These are phyloP conservation scores for Umbelopsis isabellina DNA, from an alignment of 192 early-diverging fungal species.

Conservation along the genomic window DNA sequence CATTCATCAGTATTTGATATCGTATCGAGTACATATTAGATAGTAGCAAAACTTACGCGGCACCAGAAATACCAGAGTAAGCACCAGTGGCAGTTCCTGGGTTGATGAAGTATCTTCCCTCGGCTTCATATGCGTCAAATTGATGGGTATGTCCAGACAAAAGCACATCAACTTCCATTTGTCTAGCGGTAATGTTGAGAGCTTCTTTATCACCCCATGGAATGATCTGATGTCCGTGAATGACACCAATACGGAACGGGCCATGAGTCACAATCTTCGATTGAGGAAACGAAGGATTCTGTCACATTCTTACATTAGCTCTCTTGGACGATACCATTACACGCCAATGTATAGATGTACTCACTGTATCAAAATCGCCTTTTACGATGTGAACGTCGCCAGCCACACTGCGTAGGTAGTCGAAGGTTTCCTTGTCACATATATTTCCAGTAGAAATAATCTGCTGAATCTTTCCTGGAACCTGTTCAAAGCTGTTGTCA, in stretches of 20 bases:
- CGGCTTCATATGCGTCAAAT: conserved; percentile 91
- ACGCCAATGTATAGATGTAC: not conserved
- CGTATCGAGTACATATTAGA: not conserved
- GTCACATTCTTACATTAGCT: not conserved
- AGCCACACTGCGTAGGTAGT: conserved; percentile 85
- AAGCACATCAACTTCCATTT: conserved; percentile 92
- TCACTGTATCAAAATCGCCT: conserved; percentile 86
- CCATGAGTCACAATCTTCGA: conserved; percentile 70
- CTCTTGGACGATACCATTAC: not conserved
- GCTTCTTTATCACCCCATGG: conserved; percentile 79
- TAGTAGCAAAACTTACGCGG: conserved; percentile 24
- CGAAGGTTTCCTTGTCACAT: conserved; percentile 79
- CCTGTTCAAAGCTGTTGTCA: conserved; percentile 34
- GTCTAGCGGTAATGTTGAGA: conserved; percentile 75
- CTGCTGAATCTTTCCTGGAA: conserved; percentile 95
- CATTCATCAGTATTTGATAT: not conserved
- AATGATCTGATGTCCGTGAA: conserved; percentile 89
- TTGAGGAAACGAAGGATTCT: conserved; percentile 59
- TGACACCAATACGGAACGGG: conserved; percentile 68
- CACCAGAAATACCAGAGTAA: conserved; percentile 44
- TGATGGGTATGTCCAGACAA: conserved; percentile 87
- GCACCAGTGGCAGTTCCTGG: conserved; percentile 96
- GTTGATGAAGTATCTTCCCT: conserved; percentile 92
- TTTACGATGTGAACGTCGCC: conserved; percentile 73
- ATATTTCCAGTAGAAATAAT: conserved; percentile 94